These are phyloP conservation scores for Naganishia vaughanmartiniae DNA, from an alignment of 768 basidiomycete species.

Conservation along the genomic window DNA sequence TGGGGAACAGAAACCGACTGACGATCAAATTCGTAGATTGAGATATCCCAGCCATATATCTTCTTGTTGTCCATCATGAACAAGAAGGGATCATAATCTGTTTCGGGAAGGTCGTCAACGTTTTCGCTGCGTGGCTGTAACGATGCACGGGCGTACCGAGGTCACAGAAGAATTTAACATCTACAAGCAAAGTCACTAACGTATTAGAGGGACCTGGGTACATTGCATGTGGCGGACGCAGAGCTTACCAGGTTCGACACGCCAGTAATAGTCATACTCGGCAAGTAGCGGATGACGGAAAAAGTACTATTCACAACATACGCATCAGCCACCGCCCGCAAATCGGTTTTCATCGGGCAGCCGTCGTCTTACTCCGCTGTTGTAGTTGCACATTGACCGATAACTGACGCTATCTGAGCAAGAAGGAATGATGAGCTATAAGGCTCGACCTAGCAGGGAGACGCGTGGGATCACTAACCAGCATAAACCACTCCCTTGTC, in stretches of 20 bases:
- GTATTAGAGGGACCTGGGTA: too few species aligned
- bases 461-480: background rate
- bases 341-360: background rate
- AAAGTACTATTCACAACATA: slow-evolving; percentile 62
- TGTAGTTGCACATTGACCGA: background rate
- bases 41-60: slow-evolving; percentile 82
- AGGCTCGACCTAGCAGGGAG: background rate
- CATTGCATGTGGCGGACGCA: too few species aligned
- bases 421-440: background rate
- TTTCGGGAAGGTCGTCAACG: slow-evolving; percentile 44
- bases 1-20: too few species aligned
- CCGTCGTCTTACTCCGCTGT: slow-evolving; percentile 58
- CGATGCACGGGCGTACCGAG: slow-evolving; percentile 37
- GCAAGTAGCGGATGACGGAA: slow-evolving; percentile 74
- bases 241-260: slow-evolving; percentile 61
- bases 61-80: slow-evolving; percentile 76
- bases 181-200: slow-evolving; percentile 57
- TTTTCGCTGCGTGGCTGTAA: background rate
- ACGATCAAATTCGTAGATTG: slow-evolving; percentile 72
- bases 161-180: slow-evolving; percentile 77
- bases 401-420: background rate
- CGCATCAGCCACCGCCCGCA: background rate
- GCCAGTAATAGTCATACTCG: slow-evolving; percentile 83
- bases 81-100: slow-evolving; percentile 68
- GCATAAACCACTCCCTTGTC: background rate